A percentile compares a stretch with the other conserved stretches of the same genome.
phyloP scores from a whole-genome alignment of 176 grass and related monocot species.

The Triticum urartu region DNA sequence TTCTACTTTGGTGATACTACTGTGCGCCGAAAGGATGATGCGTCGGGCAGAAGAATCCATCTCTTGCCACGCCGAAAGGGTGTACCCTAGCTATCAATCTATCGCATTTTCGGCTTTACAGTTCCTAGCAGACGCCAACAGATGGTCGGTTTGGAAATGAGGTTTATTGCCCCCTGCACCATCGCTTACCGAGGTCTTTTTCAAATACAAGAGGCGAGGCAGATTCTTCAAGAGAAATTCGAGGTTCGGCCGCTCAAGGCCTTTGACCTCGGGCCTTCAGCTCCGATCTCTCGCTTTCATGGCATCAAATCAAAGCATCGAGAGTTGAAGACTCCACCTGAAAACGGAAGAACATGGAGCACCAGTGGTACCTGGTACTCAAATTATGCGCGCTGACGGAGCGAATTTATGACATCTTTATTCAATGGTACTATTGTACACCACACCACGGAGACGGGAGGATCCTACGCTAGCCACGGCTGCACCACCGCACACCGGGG shows the following conservation, averaged over 20 bases:
- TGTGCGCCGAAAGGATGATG: neutral
- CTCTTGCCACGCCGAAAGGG: constrained; percentile 6
- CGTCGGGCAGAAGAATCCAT: neutral
- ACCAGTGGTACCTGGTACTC: neutral
- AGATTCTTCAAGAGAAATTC: neutral
- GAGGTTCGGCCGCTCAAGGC: neutral
- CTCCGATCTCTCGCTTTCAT: neutral
- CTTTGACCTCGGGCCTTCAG: too few species aligned
- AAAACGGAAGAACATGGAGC: neutral
- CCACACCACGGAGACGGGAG: constrained; percentile 22
- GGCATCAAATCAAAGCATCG: neutral
- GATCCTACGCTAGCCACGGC: constrained; percentile 35
- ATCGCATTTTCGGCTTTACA: neutral
- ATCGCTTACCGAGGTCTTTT: neutral
- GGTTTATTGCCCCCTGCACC: neutral
- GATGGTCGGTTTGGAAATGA: neutral
- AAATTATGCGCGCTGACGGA: neutral
- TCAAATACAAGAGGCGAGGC: neutral
- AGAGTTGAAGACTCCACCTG: neutral
- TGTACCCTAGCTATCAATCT: neutral
- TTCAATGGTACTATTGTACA: constrained; percentile 49
- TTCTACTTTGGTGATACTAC: too few species aligned
- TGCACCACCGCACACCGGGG: constrained; percentile 23
- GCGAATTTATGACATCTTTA: constrained; percentile 32
- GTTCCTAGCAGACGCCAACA: neutral